phyloP scores from a whole-genome alignment of 345 rosid species.

The Balakata baccata region DNA sequence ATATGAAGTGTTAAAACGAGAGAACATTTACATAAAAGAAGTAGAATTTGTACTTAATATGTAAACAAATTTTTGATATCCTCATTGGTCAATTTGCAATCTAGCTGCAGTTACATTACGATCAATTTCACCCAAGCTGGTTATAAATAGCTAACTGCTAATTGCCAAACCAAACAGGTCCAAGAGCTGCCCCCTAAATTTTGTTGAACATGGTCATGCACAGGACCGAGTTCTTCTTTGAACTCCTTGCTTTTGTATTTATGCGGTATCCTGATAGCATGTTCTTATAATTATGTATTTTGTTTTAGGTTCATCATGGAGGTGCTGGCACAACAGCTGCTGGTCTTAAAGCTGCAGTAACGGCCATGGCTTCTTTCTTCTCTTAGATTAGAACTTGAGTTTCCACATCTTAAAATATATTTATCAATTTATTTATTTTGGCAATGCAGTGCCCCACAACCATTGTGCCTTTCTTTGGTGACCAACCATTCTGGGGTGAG shows the following conservation, averaged over 20 bases:
- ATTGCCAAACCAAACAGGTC: not conserved
- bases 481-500: constrained; percentile 99
- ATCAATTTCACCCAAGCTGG: not conserved
- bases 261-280: not conserved
- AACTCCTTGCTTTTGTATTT: not conserved
- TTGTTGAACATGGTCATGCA: not conserved
- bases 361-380: not conserved
- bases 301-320: constrained; percentile 94
- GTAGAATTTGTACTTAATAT: not conserved
- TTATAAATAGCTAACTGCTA: not conserved
- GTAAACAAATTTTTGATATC: not conserved
- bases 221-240: not conserved
- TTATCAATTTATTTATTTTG: not conserved
- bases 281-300: constrained; percentile 10
- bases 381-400: not conserved
- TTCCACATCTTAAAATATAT: not conserved
- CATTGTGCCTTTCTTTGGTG: constrained; percentile 93
- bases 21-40: not conserved
- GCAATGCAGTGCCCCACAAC: constrained; percentile 84
- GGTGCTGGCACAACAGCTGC: constrained; percentile 99
- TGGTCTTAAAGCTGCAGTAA: constrained; percentile 92
- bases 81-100: not conserved
- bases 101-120: not conserved
- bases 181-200: not conserved
- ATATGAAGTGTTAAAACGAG: not conserved